Evolutionary conservation across 202 grass and related monocot species (phyloP).

Genomic region (Zoysia matrella): DNA sequence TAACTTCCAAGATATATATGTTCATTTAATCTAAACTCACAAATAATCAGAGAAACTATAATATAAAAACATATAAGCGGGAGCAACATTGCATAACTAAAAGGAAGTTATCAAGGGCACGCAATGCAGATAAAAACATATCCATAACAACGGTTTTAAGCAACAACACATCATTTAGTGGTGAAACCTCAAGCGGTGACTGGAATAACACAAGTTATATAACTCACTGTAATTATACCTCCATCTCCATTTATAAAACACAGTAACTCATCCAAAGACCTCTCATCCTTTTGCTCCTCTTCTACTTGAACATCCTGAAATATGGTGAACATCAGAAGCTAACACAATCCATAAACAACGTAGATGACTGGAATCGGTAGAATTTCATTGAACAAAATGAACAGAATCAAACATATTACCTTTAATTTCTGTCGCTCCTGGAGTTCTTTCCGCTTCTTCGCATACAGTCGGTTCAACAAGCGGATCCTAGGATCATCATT

Average conservation of each 20-base stretch:
- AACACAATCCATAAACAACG: constrained; percentile 30
- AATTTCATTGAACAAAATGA: constrained; percentile 2
- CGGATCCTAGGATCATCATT: constrained; percentile 98
- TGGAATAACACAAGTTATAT: constrained; percentile 38
- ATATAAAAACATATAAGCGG: background rate
- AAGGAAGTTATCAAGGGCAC: background rate
- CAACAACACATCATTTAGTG: background rate
- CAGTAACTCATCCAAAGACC: constrained; percentile 96
- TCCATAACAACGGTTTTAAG: background rate
- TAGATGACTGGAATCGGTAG: background rate
- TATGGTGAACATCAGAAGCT: constrained; percentile 31
- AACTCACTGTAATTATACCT: constrained; percentile 74
- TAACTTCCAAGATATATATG: background rate
- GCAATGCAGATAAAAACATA: background rate
- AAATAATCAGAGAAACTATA: background rate
- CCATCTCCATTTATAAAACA: constrained; percentile 99
- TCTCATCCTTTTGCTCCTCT: constrained; percentile 82
- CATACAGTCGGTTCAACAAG: constrained; percentile 94
- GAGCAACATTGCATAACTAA: constrained; percentile 1
- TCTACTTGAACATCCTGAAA: constrained; percentile 82
- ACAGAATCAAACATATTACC: constrained; percentile 46
- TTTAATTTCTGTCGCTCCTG: constrained; percentile 90
- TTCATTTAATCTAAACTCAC: background rate
- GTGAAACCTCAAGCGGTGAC: background rate
- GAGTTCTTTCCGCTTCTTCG: constrained; percentile 96